Evolutionary conservation across 2,329 filamentous ascomycete genomes (phyloP).

Genomic region (Penicillium nordicum): DNA sequence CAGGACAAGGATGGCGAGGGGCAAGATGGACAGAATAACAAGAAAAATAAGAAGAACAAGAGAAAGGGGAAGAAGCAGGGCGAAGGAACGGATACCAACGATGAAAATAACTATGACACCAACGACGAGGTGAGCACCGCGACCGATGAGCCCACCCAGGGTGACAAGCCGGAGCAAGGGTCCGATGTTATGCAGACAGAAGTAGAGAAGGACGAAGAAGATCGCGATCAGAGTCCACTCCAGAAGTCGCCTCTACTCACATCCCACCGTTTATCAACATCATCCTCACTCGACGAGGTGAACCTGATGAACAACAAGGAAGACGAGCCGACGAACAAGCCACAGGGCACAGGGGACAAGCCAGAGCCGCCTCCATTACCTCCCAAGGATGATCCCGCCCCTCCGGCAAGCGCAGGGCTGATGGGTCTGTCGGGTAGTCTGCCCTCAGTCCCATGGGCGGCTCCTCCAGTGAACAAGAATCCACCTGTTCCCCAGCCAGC

Average conservation of each 20-base stretch:
- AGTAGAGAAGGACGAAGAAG: conserved; percentile 16
- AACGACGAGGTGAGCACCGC: conserved; percentile 14
- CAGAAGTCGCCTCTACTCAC: conserved; percentile 54
- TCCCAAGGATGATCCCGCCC: conserved; percentile 31
- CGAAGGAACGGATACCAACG: conserved; percentile 1
- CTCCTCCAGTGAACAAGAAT: conserved; percentile 47
- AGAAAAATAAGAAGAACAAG: conserved; percentile 14
- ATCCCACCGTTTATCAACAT: conserved; percentile 53
- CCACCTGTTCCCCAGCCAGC: conserved; percentile 39
- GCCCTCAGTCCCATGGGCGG: conserved; percentile 70
- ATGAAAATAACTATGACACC: conserved; percentile 15
- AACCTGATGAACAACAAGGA: conserved; percentile 62
- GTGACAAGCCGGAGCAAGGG: conserved; percentile 9
- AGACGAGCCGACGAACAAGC: conserved; percentile 32
- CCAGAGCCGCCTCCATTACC: conserved; percentile 32
- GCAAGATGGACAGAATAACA: conserved; percentile 8
- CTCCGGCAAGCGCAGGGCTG: conserved; percentile 32
- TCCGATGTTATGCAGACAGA: conserved; percentile 7
- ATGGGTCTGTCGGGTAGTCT: conserved; percentile 67
- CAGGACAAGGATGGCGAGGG: conserved; percentile 1
- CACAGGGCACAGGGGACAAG: conserved; percentile 25
- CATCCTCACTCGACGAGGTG: conserved; percentile 60
- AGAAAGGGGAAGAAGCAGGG: conserved; percentile 2
- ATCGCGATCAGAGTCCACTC: conserved; percentile 33
- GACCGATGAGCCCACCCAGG: conserved; percentile 24